A percentile compares a stretch with the other conserved stretches of the same genome.
Conservation (phyloP, 805 yeast genomes). For the Danielia oregonensis region DNA sequence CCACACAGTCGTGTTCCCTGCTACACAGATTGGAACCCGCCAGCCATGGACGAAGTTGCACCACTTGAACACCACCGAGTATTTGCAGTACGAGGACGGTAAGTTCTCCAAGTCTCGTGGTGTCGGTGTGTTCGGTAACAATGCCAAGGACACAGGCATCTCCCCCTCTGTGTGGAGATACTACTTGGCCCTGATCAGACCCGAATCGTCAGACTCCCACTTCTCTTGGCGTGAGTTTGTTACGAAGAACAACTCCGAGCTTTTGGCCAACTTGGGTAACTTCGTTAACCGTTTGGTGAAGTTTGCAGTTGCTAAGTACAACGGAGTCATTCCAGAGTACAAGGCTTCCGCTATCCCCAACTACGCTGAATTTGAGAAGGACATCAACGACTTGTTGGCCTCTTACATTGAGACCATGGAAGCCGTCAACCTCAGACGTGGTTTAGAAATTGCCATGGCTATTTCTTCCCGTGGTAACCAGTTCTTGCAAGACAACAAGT, state of each 20-base stretch:
- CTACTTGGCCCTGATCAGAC: constrained; percentile 87
- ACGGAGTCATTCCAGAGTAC: constrained; percentile 80
- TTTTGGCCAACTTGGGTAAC: constrained; percentile 94
- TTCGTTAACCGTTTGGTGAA: constrained; percentile 92
- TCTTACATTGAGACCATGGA: constrained; percentile 73
- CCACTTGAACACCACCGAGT: constrained; percentile 92
- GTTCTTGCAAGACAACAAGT: constrained; percentile 92
- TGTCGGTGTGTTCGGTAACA: constrained; percentile 97
- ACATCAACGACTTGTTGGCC: constrained; percentile 58
- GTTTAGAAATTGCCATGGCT: constrained; percentile 88
- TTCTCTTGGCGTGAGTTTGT: constrained; percentile 98
- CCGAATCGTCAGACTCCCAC: constrained; percentile 93
- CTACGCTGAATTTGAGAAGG: constrained; percentile 45
- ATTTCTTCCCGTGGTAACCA: constrained; percentile 90
- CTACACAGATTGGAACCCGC: constrained; percentile 81
- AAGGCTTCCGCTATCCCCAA: constrained; percentile 45
- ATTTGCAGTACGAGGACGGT: constrained; percentile 96
- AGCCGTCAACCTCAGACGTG: constrained; percentile 75
- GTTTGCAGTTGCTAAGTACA: constrained; percentile 85
- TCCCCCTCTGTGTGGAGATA: constrained; percentile 97
- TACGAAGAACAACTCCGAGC: constrained; percentile 86
- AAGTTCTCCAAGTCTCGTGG: constrained; percentile 98
- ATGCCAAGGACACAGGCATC: constrained; percentile 89
- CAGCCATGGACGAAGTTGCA: constrained; percentile 89
- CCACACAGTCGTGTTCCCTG: constrained; percentile 98